These are phyloP conservation scores for Fragilariopsis cylindrus DNA, from an alignment of 108 stramenopile species.

Conservation along the genomic window DNA sequence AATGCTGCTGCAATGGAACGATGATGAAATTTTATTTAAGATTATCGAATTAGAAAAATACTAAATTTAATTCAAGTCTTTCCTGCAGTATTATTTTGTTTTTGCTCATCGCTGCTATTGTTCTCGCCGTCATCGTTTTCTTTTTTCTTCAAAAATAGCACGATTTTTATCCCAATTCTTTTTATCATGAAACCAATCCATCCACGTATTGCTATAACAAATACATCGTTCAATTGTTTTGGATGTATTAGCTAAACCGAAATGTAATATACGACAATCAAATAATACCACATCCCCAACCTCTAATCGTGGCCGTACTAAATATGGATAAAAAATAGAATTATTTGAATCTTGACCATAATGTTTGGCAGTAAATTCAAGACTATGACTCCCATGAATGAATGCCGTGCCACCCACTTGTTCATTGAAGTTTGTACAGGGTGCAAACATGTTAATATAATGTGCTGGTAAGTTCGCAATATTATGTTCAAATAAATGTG, in stretches of 20 bases:
- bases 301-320: conserved; percentile 71
- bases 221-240: conserved; percentile 57
- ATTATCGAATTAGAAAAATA: no score
- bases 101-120: not conserved
- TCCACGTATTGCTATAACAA: conserved; percentile 78
- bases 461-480: conserved; percentile 72
- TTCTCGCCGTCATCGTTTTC: not conserved
- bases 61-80: no score
- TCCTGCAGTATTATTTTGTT: not conserved
- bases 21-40: not conserved
- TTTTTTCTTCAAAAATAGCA: conserved; percentile 39
- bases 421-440: conserved; percentile 39
- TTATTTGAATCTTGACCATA: conserved; percentile 23
- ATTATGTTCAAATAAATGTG: conserved; percentile 77
- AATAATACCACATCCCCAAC: conserved; percentile 85
- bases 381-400: conserved; percentile 70
- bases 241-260: conserved; percentile 82
- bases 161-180: conserved; percentile 75
- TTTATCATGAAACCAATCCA: conserved; percentile 86
- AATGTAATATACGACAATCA: conserved; percentile 83
- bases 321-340: conserved; percentile 22
- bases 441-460: conserved; percentile 83
- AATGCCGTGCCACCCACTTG: conserved; percentile 83
- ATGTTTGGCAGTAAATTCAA: conserved; percentile 59
- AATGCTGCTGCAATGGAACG: conserved; percentile 49